These are phyloP conservation scores for Eragrostis tef DNA, from an alignment of 202 grass and related monocot species.

Conservation along the genomic window DNA sequence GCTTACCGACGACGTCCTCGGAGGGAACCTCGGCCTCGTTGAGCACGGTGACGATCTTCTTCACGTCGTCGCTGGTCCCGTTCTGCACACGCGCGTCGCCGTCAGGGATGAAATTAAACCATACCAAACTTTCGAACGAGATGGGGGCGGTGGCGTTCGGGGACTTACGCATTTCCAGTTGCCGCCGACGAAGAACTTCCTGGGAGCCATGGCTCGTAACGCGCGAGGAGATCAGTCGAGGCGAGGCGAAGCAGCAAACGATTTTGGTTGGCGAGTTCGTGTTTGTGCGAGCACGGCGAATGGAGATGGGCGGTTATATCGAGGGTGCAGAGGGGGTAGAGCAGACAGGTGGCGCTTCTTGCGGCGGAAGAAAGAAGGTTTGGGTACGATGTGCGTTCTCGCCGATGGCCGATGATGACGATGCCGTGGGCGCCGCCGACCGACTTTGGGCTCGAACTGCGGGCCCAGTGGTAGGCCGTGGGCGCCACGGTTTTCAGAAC, in stretches of 20 bases:
- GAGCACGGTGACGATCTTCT: conserved; percentile 83
- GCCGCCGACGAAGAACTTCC: conserved; percentile 84
- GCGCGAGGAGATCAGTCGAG: background rate
- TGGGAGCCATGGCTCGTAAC: conserved; percentile 44
- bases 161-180: conserved; percentile 84
- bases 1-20: conserved; percentile 73
- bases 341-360: conserved; percentile 40
- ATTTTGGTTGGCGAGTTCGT: background rate
- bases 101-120: conserved; percentile 27
- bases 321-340: conserved; percentile 4
- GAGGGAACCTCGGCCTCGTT: conserved; percentile 79
- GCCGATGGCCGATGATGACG: background rate
- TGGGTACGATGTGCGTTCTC: background rate
- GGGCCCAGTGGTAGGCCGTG: background rate
- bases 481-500: background rate
- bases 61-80: conserved; percentile 75
- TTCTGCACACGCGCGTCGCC: conserved; percentile 52
- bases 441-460: background rate
- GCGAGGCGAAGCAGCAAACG: conserved; percentile 5
- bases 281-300: background rate
- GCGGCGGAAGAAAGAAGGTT: conserved; percentile 43
- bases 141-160: background rate
- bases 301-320: conserved; percentile 42
- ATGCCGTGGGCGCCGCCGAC: conserved; percentile 29
- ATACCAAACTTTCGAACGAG: conserved; percentile 18